phyloP scores from a whole-genome alignment of 352 stramenopile genomes.

The Blastocystis sp. region DNA sequence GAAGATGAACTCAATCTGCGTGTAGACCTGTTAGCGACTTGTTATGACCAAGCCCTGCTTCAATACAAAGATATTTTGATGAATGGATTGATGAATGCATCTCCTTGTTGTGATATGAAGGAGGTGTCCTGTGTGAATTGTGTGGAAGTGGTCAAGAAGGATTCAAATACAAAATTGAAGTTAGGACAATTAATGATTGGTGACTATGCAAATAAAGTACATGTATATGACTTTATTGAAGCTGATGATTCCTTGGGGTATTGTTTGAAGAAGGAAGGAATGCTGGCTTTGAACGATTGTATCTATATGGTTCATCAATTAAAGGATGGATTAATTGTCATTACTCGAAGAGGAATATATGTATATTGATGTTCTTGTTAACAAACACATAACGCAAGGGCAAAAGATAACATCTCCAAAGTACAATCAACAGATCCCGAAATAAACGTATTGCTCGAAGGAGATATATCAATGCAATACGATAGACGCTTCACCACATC shows the following conservation, averaged over 20 bases:
- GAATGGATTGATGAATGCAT: background rate
- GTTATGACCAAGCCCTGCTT: background rate
- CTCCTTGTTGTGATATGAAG: background rate
- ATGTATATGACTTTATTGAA: background rate
- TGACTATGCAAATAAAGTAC: constrained; percentile 17
- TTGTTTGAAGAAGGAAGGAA: background rate
- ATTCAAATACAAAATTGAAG: background rate
- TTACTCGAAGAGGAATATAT: constrained; percentile 40
- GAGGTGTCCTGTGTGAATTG: constrained; percentile 1
- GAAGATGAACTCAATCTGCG: background rate
- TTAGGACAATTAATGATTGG: background rate
- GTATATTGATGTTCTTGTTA: background rate
- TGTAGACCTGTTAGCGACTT: constrained; percentile 16
- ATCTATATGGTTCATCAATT: background rate
- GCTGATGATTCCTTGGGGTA: background rate
- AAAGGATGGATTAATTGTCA: background rate
- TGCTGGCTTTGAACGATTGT: constrained; percentile 21
- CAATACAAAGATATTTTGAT: background rate
- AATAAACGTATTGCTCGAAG: background rate
- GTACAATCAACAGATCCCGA: constrained; percentile 10
- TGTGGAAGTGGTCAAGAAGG: background rate
- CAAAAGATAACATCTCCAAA: constrained; percentile 40
- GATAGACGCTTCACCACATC: constrained; percentile 19
- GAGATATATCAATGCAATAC: constrained; percentile 19
- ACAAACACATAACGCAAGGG: constrained; percentile 19